Evolutionary conservation across 1,284 basidiomycete genomes (phyloP).

Genomic region (Tranzscheliella williamsii): DNA sequence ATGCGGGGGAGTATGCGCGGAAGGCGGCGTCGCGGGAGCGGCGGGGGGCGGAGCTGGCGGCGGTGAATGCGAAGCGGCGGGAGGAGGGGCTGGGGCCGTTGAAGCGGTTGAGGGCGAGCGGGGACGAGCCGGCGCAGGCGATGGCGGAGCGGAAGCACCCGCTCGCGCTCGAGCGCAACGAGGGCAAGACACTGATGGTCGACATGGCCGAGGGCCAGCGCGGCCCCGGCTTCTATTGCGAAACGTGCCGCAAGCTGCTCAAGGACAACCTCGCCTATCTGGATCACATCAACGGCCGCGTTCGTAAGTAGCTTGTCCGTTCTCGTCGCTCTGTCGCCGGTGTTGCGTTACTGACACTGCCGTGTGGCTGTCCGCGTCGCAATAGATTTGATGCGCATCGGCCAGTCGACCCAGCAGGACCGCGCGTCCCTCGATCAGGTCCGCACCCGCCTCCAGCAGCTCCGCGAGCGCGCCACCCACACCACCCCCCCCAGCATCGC

Average conservation of each 20-base stretch:
- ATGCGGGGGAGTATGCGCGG: conserved; percentile 45
- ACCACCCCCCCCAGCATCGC: conserved; percentile 57
- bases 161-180: conserved; percentile 49
- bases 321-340: background rate
- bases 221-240: conserved; percentile 61
- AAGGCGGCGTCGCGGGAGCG: conserved; percentile 51
- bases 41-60: conserved; percentile 45
- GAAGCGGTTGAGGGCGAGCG: conserved; percentile 37
- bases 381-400: conserved; percentile 83
- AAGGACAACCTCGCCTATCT: conserved; percentile 92
- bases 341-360: background rate
- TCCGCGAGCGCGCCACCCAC: conserved; percentile 65
- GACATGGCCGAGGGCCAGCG: conserved; percentile 45
- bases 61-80: conserved; percentile 46
- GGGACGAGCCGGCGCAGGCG: conserved; percentile 49
- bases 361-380: background rate
- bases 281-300: conserved; percentile 92
- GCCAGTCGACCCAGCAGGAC: conserved; percentile 87
- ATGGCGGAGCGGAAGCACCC: conserved; percentile 46
- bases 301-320: conserved; percentile 69
- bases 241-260: conserved; percentile 69
- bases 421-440: conserved; percentile 91
- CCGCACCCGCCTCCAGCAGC: conserved; percentile 78
- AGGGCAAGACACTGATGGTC: conserved; percentile 55
- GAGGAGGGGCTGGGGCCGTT: conserved; percentile 42